Base-by-base conservation (phyloP, 1,139 yeast species). In the Wickerhamomyces sp. region DNA sequence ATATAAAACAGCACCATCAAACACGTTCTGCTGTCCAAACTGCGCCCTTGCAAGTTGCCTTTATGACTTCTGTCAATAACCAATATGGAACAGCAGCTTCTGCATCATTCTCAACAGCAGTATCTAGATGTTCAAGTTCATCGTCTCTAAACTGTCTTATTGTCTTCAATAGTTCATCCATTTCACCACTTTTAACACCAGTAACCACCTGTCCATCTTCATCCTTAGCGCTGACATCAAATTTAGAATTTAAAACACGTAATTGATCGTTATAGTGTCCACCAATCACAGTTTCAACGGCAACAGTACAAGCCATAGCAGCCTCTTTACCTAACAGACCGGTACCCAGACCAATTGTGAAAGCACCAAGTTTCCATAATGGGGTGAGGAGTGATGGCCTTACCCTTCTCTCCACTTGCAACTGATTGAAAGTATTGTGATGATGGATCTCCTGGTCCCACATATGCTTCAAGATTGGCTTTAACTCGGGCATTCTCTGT, bases 291-390 rank as follows among this genome's bases (percentile, higher is more conserved):
- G 98, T 93, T 60, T 91, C 99, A 1, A 91, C 98, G 0, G 98
- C 98, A 41, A 89, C 97, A 0, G 99, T 91, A 55, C 99, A 93
- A 1, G 98, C 98, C 99, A 91, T 91, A 2, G 98, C 98, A 2
- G 96, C 96, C 56, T 91, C 96, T 52, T 87, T 86, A 19, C 96
- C 84, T 45, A 89, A 62, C 35, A 84, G 52, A 0, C 96, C 97
- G 0, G 98, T 91, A 1, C 81, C 83, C 1, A 77, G 77, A 3
- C 99, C 99, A 62, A 91, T 68, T 0, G 81, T 80, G 37, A 83
- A 70, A 0, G 98, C 97, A 3, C 96, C 97, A 0, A 75, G 63
- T 55, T 85, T 87, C 98, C 99, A 91, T 2, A 87, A 53, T 4
- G 98, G 98, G 0, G 97, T 88, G 32, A 91, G 62, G 9, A 89